phyloP scores from a whole-genome alignment of 1,284 basidiomycete species.

The Tylopilus orsonianus region DNA sequence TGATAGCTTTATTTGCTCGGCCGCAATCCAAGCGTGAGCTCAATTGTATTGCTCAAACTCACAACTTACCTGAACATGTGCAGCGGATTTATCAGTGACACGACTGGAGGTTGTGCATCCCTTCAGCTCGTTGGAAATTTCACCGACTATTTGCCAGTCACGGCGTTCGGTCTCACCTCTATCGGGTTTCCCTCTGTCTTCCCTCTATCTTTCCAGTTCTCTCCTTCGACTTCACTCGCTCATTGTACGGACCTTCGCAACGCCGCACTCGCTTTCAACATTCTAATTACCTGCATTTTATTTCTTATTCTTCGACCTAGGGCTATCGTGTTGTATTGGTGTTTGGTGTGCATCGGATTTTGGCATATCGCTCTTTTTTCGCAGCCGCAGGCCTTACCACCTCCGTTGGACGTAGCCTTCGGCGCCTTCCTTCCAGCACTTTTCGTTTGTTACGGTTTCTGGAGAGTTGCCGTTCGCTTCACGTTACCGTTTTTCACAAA shows the following conservation, averaged over 20 bases:
- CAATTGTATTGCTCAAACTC: background rate
- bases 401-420: slow-evolving; percentile 67
- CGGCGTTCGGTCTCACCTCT: slow-evolving; percentile 66
- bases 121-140: slow-evolving; percentile 71
- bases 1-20: slow-evolving; percentile 84
- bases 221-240: slow-evolving; percentile 45
- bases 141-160: slow-evolving; percentile 61
- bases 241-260: slow-evolving; percentile 74
- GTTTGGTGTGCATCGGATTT: slow-evolving; percentile 80
- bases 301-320: slow-evolving; percentile 75
- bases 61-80: slow-evolving; percentile 5
- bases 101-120: slow-evolving; percentile 76
- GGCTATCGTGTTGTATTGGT: slow-evolving; percentile 73
- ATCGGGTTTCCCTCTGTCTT: slow-evolving; percentile 76
- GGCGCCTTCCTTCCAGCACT: slow-evolving; percentile 76
- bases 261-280: slow-evolving; percentile 69
- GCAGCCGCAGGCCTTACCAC: slow-evolving; percentile 70
- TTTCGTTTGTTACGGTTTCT: slow-evolving; percentile 80
- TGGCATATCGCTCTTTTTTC: slow-evolving; percentile 86
- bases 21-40: slow-evolving; percentile 79
- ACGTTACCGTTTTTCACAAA: slow-evolving; percentile 69
- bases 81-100: slow-evolving; percentile 68
- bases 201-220: slow-evolving; percentile 58
- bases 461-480: slow-evolving; percentile 75
- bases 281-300: slow-evolving; percentile 62